A percentile compares a stretch with the other conserved stretches of the same genome.
phyloP scores from a whole-genome alignment of 768 basidiomycete species.

The Kwoniella pini region DNA sequence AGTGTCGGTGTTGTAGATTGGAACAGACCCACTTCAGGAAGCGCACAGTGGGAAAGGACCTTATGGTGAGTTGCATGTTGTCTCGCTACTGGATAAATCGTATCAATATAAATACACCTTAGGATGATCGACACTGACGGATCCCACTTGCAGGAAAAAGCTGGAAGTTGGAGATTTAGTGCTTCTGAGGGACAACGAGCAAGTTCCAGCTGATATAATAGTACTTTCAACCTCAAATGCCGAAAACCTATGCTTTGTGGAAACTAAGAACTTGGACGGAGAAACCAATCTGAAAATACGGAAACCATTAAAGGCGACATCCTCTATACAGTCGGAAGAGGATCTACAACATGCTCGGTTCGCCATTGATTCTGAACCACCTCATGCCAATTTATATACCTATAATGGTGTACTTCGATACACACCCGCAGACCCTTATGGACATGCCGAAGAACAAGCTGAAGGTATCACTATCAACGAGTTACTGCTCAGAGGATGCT shows the following conservation, averaged over 20 bases:
- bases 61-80: slow-evolving; percentile 61
- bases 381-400: slow-evolving; percentile 87
- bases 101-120: too few species aligned
- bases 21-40: slow-evolving; percentile 66
- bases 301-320: slow-evolving; percentile 72
- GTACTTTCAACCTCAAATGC: slow-evolving; percentile 89
- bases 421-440: slow-evolving; percentile 53
- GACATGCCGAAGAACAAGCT: slow-evolving; percentile 56
- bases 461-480: slow-evolving; percentile 79
- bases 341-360: slow-evolving; percentile 86
- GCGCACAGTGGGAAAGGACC: slow-evolving; percentile 88
- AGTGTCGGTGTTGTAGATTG: slow-evolving; percentile 79
- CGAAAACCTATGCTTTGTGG: slow-evolving; percentile 89
- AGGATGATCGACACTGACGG: too few species aligned
- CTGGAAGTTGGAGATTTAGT: slow-evolving; percentile 96
- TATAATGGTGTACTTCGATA: slow-evolving; percentile 86
- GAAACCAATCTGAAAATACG: slow-evolving; percentile 95
- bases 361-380: slow-evolving; percentile 86
- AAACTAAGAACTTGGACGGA: slow-evolving; percentile 97
- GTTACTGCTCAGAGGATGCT: slow-evolving; percentile 84
- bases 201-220: slow-evolving; percentile 92
- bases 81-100: too few species aligned
- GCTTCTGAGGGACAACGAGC: slow-evolving; percentile 85
- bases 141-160: slow-evolving; percentile 71
- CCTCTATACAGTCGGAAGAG: slow-evolving; percentile 75